phyloP scores from a whole-genome alignment of 306 rosid genomes.

The Acacia melanoxylon region DNA sequence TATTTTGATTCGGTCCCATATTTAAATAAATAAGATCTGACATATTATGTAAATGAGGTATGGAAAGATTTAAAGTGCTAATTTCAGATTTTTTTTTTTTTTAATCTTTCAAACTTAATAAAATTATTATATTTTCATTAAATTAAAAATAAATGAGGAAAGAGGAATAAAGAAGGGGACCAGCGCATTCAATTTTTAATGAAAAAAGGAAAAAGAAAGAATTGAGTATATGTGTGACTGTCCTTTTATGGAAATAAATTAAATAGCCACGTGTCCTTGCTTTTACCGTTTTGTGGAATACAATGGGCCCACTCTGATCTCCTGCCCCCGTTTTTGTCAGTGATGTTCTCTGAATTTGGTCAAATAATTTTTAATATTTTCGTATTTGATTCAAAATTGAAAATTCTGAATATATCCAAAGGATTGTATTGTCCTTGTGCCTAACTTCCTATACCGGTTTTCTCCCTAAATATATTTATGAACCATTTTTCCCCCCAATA shows the following conservation, averaged over 20 bases:
- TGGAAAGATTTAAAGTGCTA: no score
- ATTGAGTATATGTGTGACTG: neutral
- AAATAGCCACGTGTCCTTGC: conserved; percentile 43
- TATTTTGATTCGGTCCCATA: no score
- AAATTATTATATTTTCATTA: no score
- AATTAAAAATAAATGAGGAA: neutral
- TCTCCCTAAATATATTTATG: no score
- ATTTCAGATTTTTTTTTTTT: no score
- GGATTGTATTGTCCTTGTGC: neutral
- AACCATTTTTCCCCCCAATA: no score
- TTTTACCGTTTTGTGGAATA: conserved; percentile 25
- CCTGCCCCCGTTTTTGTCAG: neutral
- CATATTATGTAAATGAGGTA: no score
- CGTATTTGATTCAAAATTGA: neutral
- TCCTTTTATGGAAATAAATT: conserved; percentile 3
- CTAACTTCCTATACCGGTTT: neutral
- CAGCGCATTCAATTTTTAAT: neutral
- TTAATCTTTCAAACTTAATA: no score
- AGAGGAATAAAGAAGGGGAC: neutral
- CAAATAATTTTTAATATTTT: neutral
- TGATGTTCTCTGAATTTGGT: neutral
- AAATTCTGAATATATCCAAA: neutral
- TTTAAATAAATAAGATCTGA: no score
- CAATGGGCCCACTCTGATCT: neutral
- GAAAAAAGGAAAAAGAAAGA: neutral